Base-by-base conservation (phyloP, 805 yeast genomes). In the Cyberlindnera galapagoensis region DNA sequence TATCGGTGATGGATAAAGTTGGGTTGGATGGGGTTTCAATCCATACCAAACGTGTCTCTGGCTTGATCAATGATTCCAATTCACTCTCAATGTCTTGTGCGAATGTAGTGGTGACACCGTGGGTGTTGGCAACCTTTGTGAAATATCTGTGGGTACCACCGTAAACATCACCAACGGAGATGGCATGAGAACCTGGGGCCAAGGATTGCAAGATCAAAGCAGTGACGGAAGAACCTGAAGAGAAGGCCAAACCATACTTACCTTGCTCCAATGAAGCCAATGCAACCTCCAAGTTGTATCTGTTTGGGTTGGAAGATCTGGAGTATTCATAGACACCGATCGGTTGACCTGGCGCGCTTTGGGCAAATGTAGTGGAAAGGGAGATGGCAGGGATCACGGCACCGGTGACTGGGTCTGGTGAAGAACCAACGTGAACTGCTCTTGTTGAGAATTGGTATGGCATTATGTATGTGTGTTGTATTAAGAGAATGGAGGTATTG, bases 141-240 rank as follows among this genome's bases (percentile, higher is more conserved):
- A 84, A 84, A 61, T 85, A 84, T 60, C 95, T 70, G 65, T 84
- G 92, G 36, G 94, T 84, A 49, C 95, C 95, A 41, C 95, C 95
- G 59, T 84, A 84, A 28, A 84, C 94, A 51, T 84, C 95, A 47
- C 83, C 87, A 50, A 83, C 76, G 28, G 86, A 76, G 30, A 84
- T 66, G 25, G 81, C 80, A 52, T 85, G 92, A 25, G 83, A 67
- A 29, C 79, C 80, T 42, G 73, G 70, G 26, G 82, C 77, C 49
- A 85, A 63, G 20, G 81, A 69, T 59, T 84, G 94, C 50, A 83
- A 62, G 26, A 84, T 66, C 46, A 78, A 69, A 17, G 92, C 84
- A 26, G 94, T 83, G 40, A 85, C 69, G 30, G 94, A 94, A 31
- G 87, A 78, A 32, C 95, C 95, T n/a, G 94, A 81, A 22, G 82